Evolutionary conservation across 2,329 filamentous ascomycete species (phyloP), one percentile per base, ranked within the genome.

Genomic region (Aspergillus sp.): DNA sequence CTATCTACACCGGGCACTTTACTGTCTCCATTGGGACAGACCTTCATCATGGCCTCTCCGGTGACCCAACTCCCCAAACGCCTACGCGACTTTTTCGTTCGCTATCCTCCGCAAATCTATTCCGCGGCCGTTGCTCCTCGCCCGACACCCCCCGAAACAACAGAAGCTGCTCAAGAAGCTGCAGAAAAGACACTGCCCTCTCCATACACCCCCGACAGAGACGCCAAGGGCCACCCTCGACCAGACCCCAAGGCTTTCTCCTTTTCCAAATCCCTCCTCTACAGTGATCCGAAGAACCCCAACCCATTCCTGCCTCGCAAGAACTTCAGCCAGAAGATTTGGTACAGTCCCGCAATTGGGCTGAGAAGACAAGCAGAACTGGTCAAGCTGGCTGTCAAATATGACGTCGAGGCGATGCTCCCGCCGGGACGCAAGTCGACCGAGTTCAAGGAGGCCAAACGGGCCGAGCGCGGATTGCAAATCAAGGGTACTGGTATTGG

Each of bases 401-500:
- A 90, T 67, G 86, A 87, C 43, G 85, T 95, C 4, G 86, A 90
- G 66, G 83, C 89, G 50, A 72, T 95, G 54, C 70, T 96, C 47
- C 90, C 90, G 1, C 79, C 78, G 55, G 86, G 85, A 8, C 74
- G 74, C 46, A 95, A 95, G 78, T 82, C 83, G 56, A 85, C 84
- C 2, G 85, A 82, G 77, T 70, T 63, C 54, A 68, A 70, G 66
- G 78, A 90, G 60, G 77, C 81, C 59, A 79, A 82, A 65, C 75
- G 88, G 45, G 80, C 89, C 46, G 86, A 94, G 73, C 78, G 85
- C 52, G 91, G 90, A 39, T 65, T 95, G 66, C 78, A 84, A 50
- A 86, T 96, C 46, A 91, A 90, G 79, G 91, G 91, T 58, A 97
- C 91, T 1, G 91, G 93, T 76, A 83, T 89, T 54, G 91, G 90